Base-by-base conservation (phyloP, 2,329 filamentous ascomycete species). In the Aspergillus persii region DNA sequence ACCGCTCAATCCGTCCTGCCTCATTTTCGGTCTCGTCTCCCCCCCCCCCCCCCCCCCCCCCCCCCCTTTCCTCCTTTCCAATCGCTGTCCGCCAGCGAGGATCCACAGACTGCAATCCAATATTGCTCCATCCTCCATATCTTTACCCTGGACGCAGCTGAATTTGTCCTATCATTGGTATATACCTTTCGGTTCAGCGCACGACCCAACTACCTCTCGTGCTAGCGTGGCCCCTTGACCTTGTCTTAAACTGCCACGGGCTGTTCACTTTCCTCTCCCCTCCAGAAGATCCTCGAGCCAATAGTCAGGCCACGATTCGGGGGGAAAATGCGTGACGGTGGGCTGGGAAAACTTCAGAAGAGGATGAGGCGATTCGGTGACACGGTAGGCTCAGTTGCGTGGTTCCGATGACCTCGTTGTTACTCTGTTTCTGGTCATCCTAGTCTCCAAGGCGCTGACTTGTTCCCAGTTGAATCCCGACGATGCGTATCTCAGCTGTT, bases 401-500 rank as follows among this genome's bases (percentile, higher is more conserved):
- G 30, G 46, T 46, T 11, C 26, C 47, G 51, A 26, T 18, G 8
- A 33, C 51, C 18, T 46, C 18, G 36, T 39, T 15, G 55, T n/a
- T 23, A 39, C 49, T 33, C 29, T 27, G 27, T 47, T 23, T 27
- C 39, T 47, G 48, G 30, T 52, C 12, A 9, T 30, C 47, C 54
- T 44, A 15, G 50, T 53, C 39, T 46, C 27, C 29, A 31, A n/a
- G 29, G 51, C 9, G 56, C 68, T 73, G 58, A 70, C 54, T 23
- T 59, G 58, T 39, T 39, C 54, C 44, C 48, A 77, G 79, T 67
- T 86, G 63, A 77, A 79, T 55, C 86, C 87, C 12, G 87, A 90
- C 64, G 87, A 89, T 76, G 84, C 86, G 39, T 90, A 89, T 75
- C 77, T 91, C 62, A 88, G 84, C 71, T 90, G 88, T 89, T 74